Conservation (phyloP, 345 rosid species). For the Salix suchowensis region DNA sequence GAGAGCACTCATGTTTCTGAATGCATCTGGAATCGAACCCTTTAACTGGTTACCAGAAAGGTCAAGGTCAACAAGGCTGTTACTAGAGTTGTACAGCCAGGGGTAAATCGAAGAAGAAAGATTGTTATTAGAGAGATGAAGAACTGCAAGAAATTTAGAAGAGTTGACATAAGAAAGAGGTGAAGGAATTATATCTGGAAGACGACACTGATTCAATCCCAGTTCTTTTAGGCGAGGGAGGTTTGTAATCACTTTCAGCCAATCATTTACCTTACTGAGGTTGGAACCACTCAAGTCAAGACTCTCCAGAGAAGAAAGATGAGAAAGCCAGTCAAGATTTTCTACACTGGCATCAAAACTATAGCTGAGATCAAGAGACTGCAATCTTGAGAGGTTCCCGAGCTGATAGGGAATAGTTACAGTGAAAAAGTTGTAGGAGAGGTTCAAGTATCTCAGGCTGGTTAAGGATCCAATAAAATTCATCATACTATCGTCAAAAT, state of each 20-base stretch:
- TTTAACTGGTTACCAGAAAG: not conserved
- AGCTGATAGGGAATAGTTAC: conserved; percentile 31
- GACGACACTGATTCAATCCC: not conserved
- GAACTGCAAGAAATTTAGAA: not conserved
- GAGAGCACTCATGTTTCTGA: not conserved
- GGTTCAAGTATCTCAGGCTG: conserved; percentile 33
- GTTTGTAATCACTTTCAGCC: conserved; percentile 10
- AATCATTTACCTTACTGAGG: conserved; percentile 8
- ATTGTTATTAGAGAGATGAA: conserved; percentile 3
- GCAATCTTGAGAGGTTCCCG: conserved; percentile 40
- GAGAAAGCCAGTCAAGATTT: conserved; percentile 30
- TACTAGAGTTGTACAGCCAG: conserved; percentile 16
- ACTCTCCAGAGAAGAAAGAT: conserved; percentile 4
- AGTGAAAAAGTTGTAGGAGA: conserved; percentile 32
- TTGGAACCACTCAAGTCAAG: conserved; percentile 1
- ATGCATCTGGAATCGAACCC: conserved; percentile 2
- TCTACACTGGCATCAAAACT: not conserved
- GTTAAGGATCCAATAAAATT: conserved; percentile 25
- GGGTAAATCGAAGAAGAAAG: conserved; percentile 5
- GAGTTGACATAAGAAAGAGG: not conserved
- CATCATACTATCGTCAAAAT: conserved; percentile 26
- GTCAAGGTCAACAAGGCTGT: conserved; percentile 5
- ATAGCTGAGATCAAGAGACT: conserved; percentile 31
- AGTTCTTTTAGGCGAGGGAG: conserved; percentile 15
- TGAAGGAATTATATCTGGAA: not conserved